Percentiles rank a stretch among this genome's conserved stretches.
Conservation (phyloP, 371 early-diverging fungal species). For the Mortierella sp. region DNA sequence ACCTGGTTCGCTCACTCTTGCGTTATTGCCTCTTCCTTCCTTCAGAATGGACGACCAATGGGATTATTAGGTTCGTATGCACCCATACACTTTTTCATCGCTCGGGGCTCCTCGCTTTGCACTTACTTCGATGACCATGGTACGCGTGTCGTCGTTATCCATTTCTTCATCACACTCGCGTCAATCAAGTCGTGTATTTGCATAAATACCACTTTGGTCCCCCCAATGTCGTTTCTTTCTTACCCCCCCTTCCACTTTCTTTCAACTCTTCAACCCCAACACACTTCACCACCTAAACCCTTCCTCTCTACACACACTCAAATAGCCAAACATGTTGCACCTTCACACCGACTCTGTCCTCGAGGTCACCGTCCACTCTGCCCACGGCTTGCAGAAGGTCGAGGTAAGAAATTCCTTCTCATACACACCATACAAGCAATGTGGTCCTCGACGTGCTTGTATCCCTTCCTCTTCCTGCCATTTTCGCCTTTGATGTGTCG, state of each 20-base stretch:
- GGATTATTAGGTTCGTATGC: background rate
- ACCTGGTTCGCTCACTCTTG: background rate
- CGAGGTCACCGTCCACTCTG: constrained; percentile 23
- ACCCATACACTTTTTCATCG: background rate
- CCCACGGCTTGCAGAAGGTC: constrained; percentile 23
- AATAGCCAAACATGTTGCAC: constrained; percentile 21
- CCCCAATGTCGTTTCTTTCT: background rate
- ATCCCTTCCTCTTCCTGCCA: too few relatives aligned
- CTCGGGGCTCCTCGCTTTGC: background rate
- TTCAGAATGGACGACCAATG: background rate
- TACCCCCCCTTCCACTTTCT: too few relatives aligned
- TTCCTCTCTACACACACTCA: background rate
- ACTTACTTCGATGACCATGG: background rate
- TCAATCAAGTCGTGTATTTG: background rate
- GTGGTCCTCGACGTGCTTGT: too few relatives aligned
- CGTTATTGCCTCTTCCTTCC: background rate
- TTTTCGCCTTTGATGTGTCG: too few relatives aligned
- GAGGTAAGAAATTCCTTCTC: constrained; percentile 11
- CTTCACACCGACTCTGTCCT: constrained; percentile 7
- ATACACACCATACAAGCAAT: too few relatives aligned
- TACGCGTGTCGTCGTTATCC: background rate
- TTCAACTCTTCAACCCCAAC: background rate
- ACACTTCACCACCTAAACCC: background rate
- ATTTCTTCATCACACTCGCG: background rate
- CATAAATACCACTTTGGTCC: constrained; percentile 2